Conservation (phyloP, 352 stramenopile genomes). For the Elongisporangium senticosum region DNA sequence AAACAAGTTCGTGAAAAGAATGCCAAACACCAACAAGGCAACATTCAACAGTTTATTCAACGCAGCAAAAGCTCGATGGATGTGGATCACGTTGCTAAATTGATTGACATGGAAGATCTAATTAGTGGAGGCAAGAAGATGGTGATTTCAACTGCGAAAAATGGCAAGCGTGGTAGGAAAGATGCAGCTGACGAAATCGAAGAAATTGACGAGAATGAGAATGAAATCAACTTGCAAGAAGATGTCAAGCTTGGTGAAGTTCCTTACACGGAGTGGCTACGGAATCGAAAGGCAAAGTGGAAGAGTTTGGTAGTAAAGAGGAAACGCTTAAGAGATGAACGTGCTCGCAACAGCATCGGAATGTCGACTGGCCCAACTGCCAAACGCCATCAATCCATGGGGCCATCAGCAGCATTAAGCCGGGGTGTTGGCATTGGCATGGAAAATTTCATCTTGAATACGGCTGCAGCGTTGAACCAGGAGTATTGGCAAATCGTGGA, state of each 20-base stretch:
- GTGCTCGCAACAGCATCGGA: slow-evolving; percentile 26
- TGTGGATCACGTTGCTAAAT: slow-evolving; percentile 44
- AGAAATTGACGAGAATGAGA: slow-evolving; percentile 21
- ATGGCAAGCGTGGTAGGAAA: slow-evolving; percentile 7
- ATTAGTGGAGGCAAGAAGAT: slow-evolving; percentile 13
- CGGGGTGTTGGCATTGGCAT: slow-evolving; percentile 42
- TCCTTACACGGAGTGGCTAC: slow-evolving; percentile 52
- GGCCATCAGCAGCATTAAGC: slow-evolving; percentile 1
- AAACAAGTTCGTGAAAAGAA: slow-evolving; percentile 90
- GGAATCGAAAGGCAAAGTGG: slow-evolving; percentile 73
- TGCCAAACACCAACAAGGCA: slow-evolving; percentile 66
- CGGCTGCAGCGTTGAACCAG: slow-evolving; percentile 39
- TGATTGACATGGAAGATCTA: slow-evolving; percentile 76
- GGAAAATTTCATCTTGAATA: slow-evolving; percentile 78
- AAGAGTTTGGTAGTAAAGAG: slow-evolving; percentile 47
- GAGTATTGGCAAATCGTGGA: slow-evolving; percentile 82
- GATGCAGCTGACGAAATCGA: slow-evolving; percentile 15
- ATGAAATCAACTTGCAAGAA: slow-evolving; percentile 7
- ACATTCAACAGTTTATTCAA: slow-evolving; percentile 90
- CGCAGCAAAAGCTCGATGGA: slow-evolving; percentile 18
- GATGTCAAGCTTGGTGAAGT: slow-evolving; percentile 56
- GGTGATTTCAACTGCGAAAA: slow-evolving; percentile 8
- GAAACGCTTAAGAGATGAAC: slow-evolving; percentile 53
- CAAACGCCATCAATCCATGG: slow-evolving; percentile 29
- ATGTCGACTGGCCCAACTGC: slow-evolving; percentile 24